phyloP scores from a whole-genome alignment of 495 filamentous ascomycete genomes.

The Neurospora intermedia region DNA sequence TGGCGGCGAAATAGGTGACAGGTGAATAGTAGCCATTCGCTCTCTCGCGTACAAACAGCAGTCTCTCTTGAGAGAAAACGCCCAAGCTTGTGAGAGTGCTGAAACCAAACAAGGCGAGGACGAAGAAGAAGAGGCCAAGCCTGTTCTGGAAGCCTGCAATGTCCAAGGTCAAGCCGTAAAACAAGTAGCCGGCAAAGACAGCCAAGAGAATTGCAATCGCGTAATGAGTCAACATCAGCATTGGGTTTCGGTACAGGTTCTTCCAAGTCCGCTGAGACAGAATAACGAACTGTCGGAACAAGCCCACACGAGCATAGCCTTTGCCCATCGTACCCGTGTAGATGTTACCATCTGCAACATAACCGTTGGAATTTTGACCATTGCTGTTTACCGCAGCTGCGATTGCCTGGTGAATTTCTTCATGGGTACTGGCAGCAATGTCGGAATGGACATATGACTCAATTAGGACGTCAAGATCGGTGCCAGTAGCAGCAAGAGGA shows the following conservation, averaged over 20 bases:
- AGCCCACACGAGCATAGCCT: slow-evolving; percentile 73
- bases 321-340: slow-evolving; percentile 48
- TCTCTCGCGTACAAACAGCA: slow-evolving; percentile 86
- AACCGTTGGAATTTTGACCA: slow-evolving; percentile 51
- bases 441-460: slow-evolving; percentile 64
- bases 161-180: slow-evolving; percentile 91
- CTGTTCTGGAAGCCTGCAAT: slow-evolving; percentile 97
- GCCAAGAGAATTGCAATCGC: slow-evolving; percentile 95
- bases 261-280: slow-evolving; percentile 88
- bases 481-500: slow-evolving; percentile 51
- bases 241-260: slow-evolving; percentile 94
- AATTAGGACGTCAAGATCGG: slow-evolving; percentile 77
- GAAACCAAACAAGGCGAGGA: slow-evolving; percentile 92
- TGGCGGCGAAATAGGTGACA: slow-evolving; percentile 89
- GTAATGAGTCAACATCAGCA: slow-evolving; percentile 98
- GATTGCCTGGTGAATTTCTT: slow-evolving; percentile 66
- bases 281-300: slow-evolving; percentile 73
- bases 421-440: slow-evolving; percentile 64
- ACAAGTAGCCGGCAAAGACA: slow-evolving; percentile 87
- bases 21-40: slow-evolving; percentile 98
- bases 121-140: slow-evolving; percentile 96
- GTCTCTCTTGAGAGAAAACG: slow-evolving; percentile 85
- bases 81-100: slow-evolving; percentile 87
- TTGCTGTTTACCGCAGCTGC: slow-evolving; percentile 51
- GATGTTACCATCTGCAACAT: slow-evolving; percentile 34